These are phyloP conservation scores for Teratosphaeria destructans DNA, from an alignment of 2,329 filamentous ascomycete species.

Conservation along the genomic window DNA sequence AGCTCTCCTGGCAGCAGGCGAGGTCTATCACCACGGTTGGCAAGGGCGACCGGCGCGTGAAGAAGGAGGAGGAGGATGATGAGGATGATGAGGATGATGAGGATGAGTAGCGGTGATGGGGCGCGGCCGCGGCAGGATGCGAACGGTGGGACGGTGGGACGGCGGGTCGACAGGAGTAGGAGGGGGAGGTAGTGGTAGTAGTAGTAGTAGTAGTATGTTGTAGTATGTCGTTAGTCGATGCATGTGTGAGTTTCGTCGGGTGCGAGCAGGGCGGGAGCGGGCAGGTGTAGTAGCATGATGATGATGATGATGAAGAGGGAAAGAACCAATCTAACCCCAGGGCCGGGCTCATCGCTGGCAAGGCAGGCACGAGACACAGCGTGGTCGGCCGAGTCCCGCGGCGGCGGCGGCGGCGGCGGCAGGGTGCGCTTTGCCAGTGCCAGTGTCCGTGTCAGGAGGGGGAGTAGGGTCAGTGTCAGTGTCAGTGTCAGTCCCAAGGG, in stretches of 20 bases:
- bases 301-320: not conserved
- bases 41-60: constrained; percentile 1
- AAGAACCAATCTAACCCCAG: not conserved
- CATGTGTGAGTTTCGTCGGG: not conserved
- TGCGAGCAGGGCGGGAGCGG: not conserved
- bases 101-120: not conserved
- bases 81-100: no score
- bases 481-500: no score
- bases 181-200: not conserved
- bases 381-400: not conserved
- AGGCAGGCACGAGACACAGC: not conserved
- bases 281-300: not conserved
- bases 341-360: constrained; percentile 1
- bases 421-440: not conserved
- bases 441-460: no score
- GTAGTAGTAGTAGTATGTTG: not conserved
- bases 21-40: not conserved
- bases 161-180: no score
- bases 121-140: not conserved
- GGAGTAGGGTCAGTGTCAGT: no score
- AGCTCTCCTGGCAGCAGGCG: not conserved
- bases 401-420: not conserved
- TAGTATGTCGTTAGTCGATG: not conserved
- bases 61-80: no score
- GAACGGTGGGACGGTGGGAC: not conserved